Evolutionary conservation across 1,139 yeast species (phyloP).

Genomic region (Hanseniaspora sp.): DNA sequence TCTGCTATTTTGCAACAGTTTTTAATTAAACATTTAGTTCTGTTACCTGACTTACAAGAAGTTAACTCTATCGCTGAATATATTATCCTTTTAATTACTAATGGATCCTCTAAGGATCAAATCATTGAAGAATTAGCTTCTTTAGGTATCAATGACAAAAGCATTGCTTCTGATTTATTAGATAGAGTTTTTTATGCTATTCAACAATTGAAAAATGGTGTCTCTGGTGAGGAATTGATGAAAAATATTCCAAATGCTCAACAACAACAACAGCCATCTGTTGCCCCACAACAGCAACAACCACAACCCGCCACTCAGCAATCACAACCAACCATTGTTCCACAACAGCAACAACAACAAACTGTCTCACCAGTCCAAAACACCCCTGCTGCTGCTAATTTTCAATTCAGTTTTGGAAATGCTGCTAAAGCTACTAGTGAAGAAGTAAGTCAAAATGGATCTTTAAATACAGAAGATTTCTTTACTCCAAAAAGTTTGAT

Average conservation of each 20-base stretch:
- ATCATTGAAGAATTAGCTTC: slow-evolving; percentile 55
- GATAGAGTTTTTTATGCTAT: slow-evolving; percentile 48
- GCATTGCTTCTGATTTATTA: slow-evolving; percentile 33
- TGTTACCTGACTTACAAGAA: slow-evolving; percentile 44
- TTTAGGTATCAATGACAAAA: slow-evolving; percentile 52
- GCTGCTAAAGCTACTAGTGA: slow-evolving; percentile 13
- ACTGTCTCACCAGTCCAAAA: no score
- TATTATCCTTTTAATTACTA: slow-evolving; percentile 60
- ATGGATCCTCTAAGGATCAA: slow-evolving; percentile 54
- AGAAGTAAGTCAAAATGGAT: slow-evolving; percentile 16
- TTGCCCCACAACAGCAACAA: slow-evolving; percentile 17
- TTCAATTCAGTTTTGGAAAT: slow-evolving; percentile 11
- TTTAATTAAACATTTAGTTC: slow-evolving; percentile 9
- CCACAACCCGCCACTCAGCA: slow-evolving; percentile 15
- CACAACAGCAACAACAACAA: slow-evolving; percentile 12
- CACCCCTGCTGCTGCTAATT: background rate
- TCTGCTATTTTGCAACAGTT: slow-evolving; percentile 10
- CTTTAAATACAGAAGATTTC: slow-evolving; percentile 16
- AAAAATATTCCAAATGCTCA: slow-evolving; percentile 11
- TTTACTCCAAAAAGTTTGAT: slow-evolving; percentile 10
- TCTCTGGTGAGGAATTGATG: slow-evolving; percentile 21
- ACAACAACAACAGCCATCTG: slow-evolving; percentile 18
- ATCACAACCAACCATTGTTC: slow-evolving; percentile 18
- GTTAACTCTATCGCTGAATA: slow-evolving; percentile 72
- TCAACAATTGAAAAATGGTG: slow-evolving; percentile 33